A percentile compares a stretch with the other conserved stretches of the same genome.
These are phyloP conservation scores for Cercospora janseana DNA, from an alignment of 2,329 filamentous ascomycete genomes.

Conservation along the genomic window DNA sequence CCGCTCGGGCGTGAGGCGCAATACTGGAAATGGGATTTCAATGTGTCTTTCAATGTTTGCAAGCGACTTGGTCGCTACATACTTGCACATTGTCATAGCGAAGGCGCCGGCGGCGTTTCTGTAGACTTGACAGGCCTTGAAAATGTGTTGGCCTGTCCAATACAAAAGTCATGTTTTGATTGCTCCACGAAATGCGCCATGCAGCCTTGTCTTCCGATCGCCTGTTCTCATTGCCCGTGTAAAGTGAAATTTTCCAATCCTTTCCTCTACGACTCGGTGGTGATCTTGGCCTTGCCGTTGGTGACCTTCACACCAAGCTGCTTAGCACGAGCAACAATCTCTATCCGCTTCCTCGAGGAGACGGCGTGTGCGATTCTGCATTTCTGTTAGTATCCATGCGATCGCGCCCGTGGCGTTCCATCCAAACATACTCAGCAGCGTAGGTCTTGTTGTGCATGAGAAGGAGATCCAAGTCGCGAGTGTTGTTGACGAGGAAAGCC, in stretches of 20 bases:
- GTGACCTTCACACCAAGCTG: conserved; percentile 99
- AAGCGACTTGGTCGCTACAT: conserved; percentile 28
- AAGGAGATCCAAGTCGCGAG: conserved; percentile 91
- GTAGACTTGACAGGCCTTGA: conserved; percentile 15
- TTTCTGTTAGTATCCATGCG: conserved; percentile 38
- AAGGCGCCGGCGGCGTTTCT: conserved; percentile 34
- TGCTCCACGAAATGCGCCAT: conserved; percentile 15
- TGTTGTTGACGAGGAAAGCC: conserved; percentile 98
- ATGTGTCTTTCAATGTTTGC: conserved; percentile 23
- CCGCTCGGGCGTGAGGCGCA: conserved; percentile 6
- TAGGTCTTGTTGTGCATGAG: conserved; percentile 99
- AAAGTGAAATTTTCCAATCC: conserved; percentile 5
- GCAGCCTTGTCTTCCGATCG: conserved; percentile 15
- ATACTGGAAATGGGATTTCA: conserved; percentile 4
- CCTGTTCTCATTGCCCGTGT: conserved; percentile 21
- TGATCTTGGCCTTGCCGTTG: conserved; percentile 98
- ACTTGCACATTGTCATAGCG: conserved; percentile 31
- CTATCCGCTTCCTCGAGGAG: conserved; percentile 97
- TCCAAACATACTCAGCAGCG: conserved; percentile 83
- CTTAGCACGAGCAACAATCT: conserved; percentile 96
- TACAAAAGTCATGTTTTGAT: conserved; percentile 10
- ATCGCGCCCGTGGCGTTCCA: conserved; percentile 15
- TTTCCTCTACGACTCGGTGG: conserved; percentile 70
- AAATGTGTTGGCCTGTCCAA: conserved; percentile 15
- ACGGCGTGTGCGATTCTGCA: conserved; percentile 93